Percentiles rank a stretch among this genome's conserved stretches.
These are phyloP conservation scores for Wickerhamiella allomyrinae DNA, from an alignment of 805 yeast genomes.

Conservation along the genomic window DNA sequence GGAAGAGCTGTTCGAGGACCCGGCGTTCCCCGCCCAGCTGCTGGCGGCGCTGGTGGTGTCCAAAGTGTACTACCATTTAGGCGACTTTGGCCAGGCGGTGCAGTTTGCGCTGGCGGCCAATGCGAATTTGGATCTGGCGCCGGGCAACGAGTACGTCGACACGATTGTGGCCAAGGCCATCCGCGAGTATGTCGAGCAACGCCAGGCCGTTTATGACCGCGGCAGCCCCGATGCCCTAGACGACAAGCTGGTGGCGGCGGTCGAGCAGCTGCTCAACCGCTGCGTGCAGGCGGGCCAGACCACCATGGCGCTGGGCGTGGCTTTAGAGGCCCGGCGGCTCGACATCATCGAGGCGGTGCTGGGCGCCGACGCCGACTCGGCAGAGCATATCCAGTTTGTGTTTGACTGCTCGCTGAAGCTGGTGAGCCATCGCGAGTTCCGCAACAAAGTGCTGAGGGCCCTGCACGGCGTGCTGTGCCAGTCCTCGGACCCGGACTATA, in stretches of 20 bases:
- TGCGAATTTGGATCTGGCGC: conserved; percentile 57
- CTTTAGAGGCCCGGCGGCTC: conserved; percentile 74
- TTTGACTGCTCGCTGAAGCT: conserved; percentile 52
- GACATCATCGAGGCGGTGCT: conserved; percentile 61
- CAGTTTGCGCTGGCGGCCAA: conserved; percentile 80
- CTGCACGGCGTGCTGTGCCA: conserved; percentile 40
- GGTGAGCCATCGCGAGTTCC: conserved; percentile 49
- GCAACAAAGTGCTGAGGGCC: conserved; percentile 45
- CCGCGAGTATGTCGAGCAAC: conserved; percentile 56
- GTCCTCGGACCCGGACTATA: conserved; percentile 60
- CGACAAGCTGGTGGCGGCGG: conserved; percentile 48
- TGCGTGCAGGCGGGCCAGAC: conserved; percentile 60
- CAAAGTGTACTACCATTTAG: conserved; percentile 79
- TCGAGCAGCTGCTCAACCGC: conserved; percentile 74
- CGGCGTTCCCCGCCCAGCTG: conserved; percentile 54
- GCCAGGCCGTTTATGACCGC: conserved; percentile 36
- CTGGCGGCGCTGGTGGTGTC: conserved; percentile 89
- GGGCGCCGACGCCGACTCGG: conserved; percentile 19
- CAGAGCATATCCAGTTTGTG: conserved; percentile 37
- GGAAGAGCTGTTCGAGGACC: conserved; percentile 84
- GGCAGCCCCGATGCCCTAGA: conserved; percentile 30
- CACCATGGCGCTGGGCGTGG: conserved; percentile 76
- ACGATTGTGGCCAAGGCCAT: conserved; percentile 90
- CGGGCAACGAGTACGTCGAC: conserved; percentile 74
- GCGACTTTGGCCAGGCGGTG: conserved; percentile 85